Evolutionary conservation across 768 basidiomycete genomes (phyloP), one percentile per base, ranked within the genome.

Genomic region (Calocybe indica): DNA sequence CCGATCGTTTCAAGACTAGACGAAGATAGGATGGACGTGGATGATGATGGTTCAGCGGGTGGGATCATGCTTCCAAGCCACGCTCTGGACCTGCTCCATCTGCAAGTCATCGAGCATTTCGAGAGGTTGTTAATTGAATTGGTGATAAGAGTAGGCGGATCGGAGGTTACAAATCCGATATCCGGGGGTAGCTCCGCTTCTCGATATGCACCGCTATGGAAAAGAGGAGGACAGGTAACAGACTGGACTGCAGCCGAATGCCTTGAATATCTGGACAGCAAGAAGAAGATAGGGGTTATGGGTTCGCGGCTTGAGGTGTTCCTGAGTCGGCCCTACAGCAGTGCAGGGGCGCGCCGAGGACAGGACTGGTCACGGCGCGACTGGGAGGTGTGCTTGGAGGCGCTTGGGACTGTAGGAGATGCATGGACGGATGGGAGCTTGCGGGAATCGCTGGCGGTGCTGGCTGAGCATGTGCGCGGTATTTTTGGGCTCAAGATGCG

Each of bases 341-440:
- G 65, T 14, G 62, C 50, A 29, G 85, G 84, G 0, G 76, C 77
- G 11, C 74, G 85, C 40, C 65, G 76, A n/a, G 88, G 88, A 1
- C 76, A 80, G 56, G 85, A 90, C 52, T 92, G 87, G 87, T 71
- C 82, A 9, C 68, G 76, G 40, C 66, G 71, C 44, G 85, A 82
- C 55, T 91, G 88, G 88, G 67, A 74, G 52, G 68, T 74, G 9
- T 76, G 68, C 29, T 59, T 85, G 48, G 55, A 55, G 6, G 70
- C 67, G 43, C 55, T 91, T 57, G 63, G 59, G 31, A 59, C 58
- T 28, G 63, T 87, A 35, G 83, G 77, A 1, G 63, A 60, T 1
- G 53, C 59, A 22, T 88, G 82, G 76, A 64, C 62, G 3, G 82
- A 86, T 43, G 64, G 58, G 7, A 71, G 67, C n/a, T 68, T 89